These are phyloP conservation scores for Syncephalastrum contaminatum DNA, from an alignment of 371 early-diverging fungal species.

Conservation along the genomic window DNA sequence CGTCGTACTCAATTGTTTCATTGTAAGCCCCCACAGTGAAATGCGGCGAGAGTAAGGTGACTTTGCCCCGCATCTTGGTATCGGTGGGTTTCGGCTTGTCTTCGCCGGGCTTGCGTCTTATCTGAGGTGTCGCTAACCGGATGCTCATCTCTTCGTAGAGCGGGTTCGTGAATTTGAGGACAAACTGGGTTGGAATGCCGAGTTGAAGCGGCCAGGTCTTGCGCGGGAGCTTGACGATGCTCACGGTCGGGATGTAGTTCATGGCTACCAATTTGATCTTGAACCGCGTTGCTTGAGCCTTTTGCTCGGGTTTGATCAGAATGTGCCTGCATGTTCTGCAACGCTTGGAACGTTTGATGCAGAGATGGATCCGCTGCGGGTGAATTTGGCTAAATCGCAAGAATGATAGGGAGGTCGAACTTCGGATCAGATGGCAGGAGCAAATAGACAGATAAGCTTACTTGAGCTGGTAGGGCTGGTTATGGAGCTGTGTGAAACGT, in stretches of 20 bases:
- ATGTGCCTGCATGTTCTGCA: conserved; percentile 88
- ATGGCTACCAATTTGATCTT: conserved; percentile 85
- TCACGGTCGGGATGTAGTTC: conserved; percentile 80
- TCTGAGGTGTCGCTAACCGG: conserved; percentile 56
- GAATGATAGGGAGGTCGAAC: not conserved
- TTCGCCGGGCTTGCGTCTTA: conserved; percentile 12
- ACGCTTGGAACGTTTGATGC: conserved; percentile 82
- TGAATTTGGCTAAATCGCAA: conserved; percentile 40
- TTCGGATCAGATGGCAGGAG: not conserved
- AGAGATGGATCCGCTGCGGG: conserved; percentile 86
- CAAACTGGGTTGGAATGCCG: conserved; percentile 57
- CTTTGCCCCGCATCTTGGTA: conserved; percentile 27
- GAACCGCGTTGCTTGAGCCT: conserved; percentile 83
- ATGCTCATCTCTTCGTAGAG: conserved; percentile 72
- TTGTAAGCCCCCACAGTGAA: conserved; percentile 78
- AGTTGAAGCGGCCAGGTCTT: conserved; percentile 53
- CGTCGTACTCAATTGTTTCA: conserved; percentile 85
- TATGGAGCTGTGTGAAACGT: conserved; percentile 65
- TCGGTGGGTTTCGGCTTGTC: not conserved
- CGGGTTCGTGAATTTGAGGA: conserved; percentile 86
- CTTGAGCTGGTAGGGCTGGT: conserved; percentile 60
- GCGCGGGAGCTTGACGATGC: conserved; percentile 61
- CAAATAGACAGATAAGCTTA: conserved; percentile 12
- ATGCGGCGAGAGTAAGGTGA: conserved; percentile 63
- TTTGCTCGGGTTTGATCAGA: conserved; percentile 89